phyloP scores from a whole-genome alignment of 768 basidiomycete species.

The Tricholoma matsutake region DNA sequence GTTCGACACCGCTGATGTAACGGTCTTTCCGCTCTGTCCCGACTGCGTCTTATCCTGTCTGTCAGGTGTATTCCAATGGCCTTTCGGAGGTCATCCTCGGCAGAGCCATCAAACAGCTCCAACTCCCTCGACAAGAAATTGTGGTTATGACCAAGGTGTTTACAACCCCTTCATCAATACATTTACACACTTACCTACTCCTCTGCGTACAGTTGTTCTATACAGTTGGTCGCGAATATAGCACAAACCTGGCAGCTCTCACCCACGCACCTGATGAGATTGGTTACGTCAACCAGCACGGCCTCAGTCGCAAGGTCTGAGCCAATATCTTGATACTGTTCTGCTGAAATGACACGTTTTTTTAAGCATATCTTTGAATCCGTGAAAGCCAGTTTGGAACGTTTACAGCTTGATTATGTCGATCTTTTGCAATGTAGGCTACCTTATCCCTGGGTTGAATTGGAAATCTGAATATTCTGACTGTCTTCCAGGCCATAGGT shows the following conservation, averaged over 20 bases:
- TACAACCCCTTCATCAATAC: neutral
- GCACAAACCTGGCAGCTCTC: slow-evolving; percentile 2
- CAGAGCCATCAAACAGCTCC: slow-evolving; percentile 63
- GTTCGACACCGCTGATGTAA: slow-evolving; percentile 55
- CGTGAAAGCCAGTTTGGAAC: neutral
- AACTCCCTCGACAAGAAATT: slow-evolving; percentile 70
- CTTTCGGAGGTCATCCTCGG: slow-evolving; percentile 65
- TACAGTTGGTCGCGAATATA: slow-evolving; percentile 26
- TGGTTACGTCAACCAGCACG: slow-evolving; percentile 60
- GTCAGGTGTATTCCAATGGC: slow-evolving; percentile 62
- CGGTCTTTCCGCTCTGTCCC: neutral
- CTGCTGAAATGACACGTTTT: neutral
- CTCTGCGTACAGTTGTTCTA: slow-evolving; percentile 35
- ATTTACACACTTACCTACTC: slow-evolving; percentile 8
- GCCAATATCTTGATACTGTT: neutral
- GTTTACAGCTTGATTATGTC: neutral
- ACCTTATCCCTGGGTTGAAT: neutral
- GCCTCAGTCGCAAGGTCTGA: slow-evolving; percentile 30
- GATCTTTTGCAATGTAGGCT: neutral
- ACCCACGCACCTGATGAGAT: slow-evolving; percentile 27
- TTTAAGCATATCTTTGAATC: slow-evolving; percentile 72
- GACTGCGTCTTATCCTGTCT: neutral
- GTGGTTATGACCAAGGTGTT: slow-evolving; percentile 77
- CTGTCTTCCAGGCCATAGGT: slow-evolving; percentile 42
- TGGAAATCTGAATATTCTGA: neutral